Evolutionary conservation across 495 filamentous ascomycete species (phyloP).

Genomic region (Tricharina praecox): DNA sequence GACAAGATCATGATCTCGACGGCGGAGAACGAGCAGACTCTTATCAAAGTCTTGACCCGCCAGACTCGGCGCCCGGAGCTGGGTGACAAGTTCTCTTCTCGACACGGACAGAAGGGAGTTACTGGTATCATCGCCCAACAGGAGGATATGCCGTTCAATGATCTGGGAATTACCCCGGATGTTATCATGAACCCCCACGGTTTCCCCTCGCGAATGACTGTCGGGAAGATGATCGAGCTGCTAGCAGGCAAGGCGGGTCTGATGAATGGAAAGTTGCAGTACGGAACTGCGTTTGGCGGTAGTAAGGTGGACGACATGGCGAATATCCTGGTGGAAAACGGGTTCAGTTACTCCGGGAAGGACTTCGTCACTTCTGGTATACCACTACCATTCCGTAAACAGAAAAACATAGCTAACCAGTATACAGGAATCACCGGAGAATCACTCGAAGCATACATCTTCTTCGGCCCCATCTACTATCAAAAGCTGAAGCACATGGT

Average conservation of each 20-base stretch:
- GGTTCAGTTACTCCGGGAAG: slow-evolving; percentile 90
- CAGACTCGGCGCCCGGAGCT: slow-evolving; percentile 88
- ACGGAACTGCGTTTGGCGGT: slow-evolving; percentile 90
- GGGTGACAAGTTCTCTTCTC: slow-evolving; percentile 95
- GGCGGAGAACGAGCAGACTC: slow-evolving; percentile 59
- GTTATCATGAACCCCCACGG: slow-evolving; percentile 99
- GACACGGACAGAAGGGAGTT: slow-evolving; percentile 98
- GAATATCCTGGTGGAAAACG: slow-evolving; percentile 61
- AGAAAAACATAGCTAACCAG: background rate
- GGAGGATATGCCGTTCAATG: slow-evolving; percentile 92
- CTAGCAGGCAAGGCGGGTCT: slow-evolving; percentile 89
- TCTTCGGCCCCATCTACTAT: slow-evolving; percentile 98
- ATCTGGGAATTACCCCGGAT: slow-evolving; percentile 75
- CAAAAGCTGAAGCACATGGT: slow-evolving; percentile 99
- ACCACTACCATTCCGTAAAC: background rate
- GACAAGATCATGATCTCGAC: slow-evolving; percentile 85
- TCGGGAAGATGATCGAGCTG: slow-evolving; percentile 93
- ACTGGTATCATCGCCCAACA: slow-evolving; percentile 90
- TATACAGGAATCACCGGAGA: slow-evolving; percentile 64
- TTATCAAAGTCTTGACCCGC: slow-evolving; percentile 81
- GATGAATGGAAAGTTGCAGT: slow-evolving; percentile 60
- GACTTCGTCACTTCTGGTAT: slow-evolving; percentile 78
- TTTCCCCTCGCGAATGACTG: slow-evolving; percentile 99
- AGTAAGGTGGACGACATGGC: slow-evolving; percentile 84
- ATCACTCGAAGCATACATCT: slow-evolving; percentile 84